Percentiles rank a stretch among this genome's conserved stretches.
Conservation (phyloP, 2,329 filamentous ascomycete species). For the Cucurbitaria berberidis region DNA sequence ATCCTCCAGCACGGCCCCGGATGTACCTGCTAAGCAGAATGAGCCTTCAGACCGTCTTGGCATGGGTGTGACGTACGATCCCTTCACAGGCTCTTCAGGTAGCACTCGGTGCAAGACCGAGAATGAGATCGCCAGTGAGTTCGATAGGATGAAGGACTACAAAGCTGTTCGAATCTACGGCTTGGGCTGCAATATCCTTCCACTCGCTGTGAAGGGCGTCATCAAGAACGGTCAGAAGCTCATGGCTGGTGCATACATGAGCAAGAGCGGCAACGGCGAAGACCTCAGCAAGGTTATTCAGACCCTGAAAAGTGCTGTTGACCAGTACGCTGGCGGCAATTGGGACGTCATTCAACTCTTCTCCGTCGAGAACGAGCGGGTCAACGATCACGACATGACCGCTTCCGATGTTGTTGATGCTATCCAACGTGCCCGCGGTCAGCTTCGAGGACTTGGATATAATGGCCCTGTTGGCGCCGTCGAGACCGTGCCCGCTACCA, state of each 20-base stretch:
- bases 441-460: slow-evolving; percentile 69
- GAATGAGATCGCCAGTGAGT: slow-evolving; percentile 68
- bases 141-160: slow-evolving; percentile 65
- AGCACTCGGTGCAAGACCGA: slow-evolving; percentile 66
- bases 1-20: slow-evolving; percentile 9
- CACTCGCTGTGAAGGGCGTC: slow-evolving; percentile 67
- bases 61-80: slow-evolving; percentile 44
- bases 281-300: slow-evolving; percentile 59
- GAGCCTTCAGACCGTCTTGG: slow-evolving; percentile 20
- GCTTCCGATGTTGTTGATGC: slow-evolving; percentile 63
- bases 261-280: slow-evolving; percentile 54
- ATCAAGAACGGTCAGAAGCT: slow-evolving; percentile 70
- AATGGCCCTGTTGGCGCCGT: slow-evolving; percentile 77
- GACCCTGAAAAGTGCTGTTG: slow-evolving; percentile 65
- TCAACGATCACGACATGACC: slow-evolving; percentile 61
- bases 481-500: slow-evolving; percentile 76
- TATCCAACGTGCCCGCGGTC: slow-evolving; percentile 62
- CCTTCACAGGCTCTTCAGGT: slow-evolving; percentile 26
- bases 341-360: slow-evolving; percentile 75
- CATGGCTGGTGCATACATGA: slow-evolving; percentile 76
- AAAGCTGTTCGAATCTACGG: slow-evolving; percentile 77
- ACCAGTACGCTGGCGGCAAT: slow-evolving; percentile 54
- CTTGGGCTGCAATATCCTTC: slow-evolving; percentile 76
- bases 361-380: slow-evolving; percentile 79
- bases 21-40: slow-evolving; percentile 6